These are phyloP conservation scores for Diaporthe citriasiana DNA, from an alignment of 2,329 filamentous ascomycete species.

Conservation along the genomic window DNA sequence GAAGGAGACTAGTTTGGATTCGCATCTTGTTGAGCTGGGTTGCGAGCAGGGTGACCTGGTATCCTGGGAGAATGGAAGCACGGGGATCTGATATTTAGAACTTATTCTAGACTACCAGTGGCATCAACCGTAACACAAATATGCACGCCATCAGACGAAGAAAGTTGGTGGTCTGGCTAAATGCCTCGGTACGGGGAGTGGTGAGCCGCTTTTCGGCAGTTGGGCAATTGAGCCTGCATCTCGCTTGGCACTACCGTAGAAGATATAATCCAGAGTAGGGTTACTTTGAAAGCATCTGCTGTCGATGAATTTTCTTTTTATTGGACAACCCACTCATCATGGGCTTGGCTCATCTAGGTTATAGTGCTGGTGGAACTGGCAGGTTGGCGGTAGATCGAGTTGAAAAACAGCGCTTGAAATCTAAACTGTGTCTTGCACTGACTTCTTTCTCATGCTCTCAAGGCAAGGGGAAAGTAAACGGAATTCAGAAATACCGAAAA, in stretches of 20 bases:
- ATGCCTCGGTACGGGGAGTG: neutral
- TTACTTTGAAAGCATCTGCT: neutral
- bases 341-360: conserved; percentile 2
- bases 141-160: neutral
- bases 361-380: neutral
- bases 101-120: neutral
- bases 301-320: neutral
- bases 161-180: conserved; percentile 1
- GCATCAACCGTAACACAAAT: neutral
- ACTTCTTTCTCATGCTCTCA: neutral
- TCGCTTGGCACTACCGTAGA: neutral
- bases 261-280: conserved; percentile 1
- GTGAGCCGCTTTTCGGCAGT: conserved; percentile 3
- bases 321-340: neutral
- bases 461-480: neutral
- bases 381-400: neutral
- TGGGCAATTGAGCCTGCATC: conserved; percentile 2
- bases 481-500: neutral
- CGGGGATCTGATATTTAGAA: neutral
- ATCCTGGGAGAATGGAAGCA: neutral
- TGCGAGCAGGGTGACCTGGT: neutral
- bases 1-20: conserved; percentile 12
- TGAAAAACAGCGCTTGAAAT: neutral
- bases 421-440: neutral
- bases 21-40: neutral